Base-by-base conservation (phyloP, 2,329 filamentous ascomycete genomes). In the Phialophora expanda region DNA sequence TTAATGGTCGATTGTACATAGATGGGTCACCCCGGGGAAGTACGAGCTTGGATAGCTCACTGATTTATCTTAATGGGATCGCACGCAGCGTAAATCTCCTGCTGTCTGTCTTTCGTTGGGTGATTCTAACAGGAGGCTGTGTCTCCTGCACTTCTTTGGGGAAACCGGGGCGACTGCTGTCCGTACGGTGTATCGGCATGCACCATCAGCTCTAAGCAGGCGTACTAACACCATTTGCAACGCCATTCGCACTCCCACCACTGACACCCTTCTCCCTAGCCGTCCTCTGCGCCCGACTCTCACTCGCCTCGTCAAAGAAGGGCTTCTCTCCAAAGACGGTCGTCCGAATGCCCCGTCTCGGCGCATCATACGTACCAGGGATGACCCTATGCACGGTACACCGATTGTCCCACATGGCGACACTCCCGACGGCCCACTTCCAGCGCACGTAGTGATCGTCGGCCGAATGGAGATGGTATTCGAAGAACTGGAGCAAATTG, bases 381-480 rank as follows among this genome's bases (percentile, higher is more conserved):
- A 81, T 81, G 11, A 81, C 79, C 4, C 79, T 77, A 61, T 80
- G 79, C 12, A 78, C 46, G 1, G 76, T 76, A 69, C 76, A 68
- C 62, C 66, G 59, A 64, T 84, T 84, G 61, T 84, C 82, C 82
- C 82, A 84, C 74, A 84, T 80, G 1, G 82, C 82, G 1, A 83
- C 79, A 28, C 78, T 80, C 1, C 82, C 82, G 4, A 81, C 79
- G 0, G 75, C 73, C 82, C 83, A 84, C 68, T 83, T 85, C 78
- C 80, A 83, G 1, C 82, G 74, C 5, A 84, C 82, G 26, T 77
- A 77, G 68, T 83, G 82, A 67, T 84, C 83, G 56, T 84, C 81
- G 1, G 81, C 82, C 0, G 80, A 79, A 68, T 83, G 81, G 30
- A 84, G 78, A 67, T 84, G 82, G 50, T 70, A 69, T 46, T 69